Evolutionary conservation across 768 basidiomycete species (phyloP).

Genomic region (Agaricus sinodeliciosus): DNA sequence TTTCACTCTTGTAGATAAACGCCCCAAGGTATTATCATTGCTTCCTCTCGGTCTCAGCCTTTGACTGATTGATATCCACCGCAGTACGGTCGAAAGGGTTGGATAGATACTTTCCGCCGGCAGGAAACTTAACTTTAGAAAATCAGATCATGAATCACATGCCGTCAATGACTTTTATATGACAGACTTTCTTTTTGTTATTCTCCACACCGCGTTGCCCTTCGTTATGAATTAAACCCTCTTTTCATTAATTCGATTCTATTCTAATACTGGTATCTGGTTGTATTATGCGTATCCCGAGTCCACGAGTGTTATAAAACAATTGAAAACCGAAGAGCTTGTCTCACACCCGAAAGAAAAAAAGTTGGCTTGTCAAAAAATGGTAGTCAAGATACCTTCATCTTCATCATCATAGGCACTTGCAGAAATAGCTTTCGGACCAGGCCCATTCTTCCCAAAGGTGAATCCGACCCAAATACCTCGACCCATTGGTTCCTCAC

Average conservation of each 20-base stretch:
- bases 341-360: background rate
- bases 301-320: background rate
- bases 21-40: conserved; percentile 26
- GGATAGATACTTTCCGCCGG: conserved; percentile 1
- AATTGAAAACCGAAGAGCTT: background rate
- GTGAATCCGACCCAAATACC: conserved; percentile 93
- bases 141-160: background rate
- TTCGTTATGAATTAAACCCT: background rate
- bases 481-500: conserved; percentile 62
- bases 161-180: background rate
- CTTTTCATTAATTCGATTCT: too few species aligned
- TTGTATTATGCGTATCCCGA: background rate
- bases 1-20: conserved; percentile 24
- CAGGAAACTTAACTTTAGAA: too few species aligned
- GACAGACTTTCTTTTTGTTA: background rate
- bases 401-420: conserved; percentile 31
- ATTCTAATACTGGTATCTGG: too few species aligned
- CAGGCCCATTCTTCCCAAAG: conserved; percentile 82
- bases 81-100: conserved; percentile 17
- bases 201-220: background rate
- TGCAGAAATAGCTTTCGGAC: conserved; percentile 33
- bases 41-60: background rate
- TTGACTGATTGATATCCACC: background rate
- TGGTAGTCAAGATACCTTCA: conserved; percentile 51
- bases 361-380: conserved; percentile 34